Conservation (phyloP, 441 rosid genomes). For the Eugenia klotzschiana region DNA sequence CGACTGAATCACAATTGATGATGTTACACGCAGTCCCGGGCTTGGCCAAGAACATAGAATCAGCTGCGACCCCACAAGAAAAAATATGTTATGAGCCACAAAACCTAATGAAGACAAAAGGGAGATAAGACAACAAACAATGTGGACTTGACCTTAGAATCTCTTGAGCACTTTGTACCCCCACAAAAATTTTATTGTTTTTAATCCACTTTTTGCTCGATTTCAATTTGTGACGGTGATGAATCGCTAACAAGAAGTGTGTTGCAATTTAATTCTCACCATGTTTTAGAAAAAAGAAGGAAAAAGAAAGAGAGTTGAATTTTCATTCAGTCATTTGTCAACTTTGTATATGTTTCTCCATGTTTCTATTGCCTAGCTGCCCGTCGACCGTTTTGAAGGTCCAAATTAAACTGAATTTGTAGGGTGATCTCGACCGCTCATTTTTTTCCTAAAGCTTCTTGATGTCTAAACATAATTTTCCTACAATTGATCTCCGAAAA, state of each 20-base stretch:
- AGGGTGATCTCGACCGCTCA: background rate
- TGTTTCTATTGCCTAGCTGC: background rate
- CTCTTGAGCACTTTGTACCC: background rate
- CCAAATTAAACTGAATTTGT: background rate
- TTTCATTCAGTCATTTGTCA: background rate
- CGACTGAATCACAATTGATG: background rate
- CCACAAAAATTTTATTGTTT: background rate
- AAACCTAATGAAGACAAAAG: background rate
- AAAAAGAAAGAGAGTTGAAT: background rate
- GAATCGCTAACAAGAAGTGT: background rate
- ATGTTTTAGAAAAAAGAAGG: background rate
- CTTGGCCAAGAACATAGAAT: background rate
- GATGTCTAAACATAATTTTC: background rate
- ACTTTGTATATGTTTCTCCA: background rate
- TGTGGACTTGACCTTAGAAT: background rate
- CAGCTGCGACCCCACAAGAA: background rate
- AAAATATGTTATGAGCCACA: background rate
- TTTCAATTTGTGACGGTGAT: background rate
- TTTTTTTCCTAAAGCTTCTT: background rate
- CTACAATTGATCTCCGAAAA: background rate
- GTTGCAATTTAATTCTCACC: background rate
- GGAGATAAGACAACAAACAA: background rate
- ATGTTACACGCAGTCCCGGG: background rate
- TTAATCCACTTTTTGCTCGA: background rate
- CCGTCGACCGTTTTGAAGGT: background rate